Conservation (phyloP, 371 early-diverging fungal species). For the Gilbertella persicaria region DNA sequence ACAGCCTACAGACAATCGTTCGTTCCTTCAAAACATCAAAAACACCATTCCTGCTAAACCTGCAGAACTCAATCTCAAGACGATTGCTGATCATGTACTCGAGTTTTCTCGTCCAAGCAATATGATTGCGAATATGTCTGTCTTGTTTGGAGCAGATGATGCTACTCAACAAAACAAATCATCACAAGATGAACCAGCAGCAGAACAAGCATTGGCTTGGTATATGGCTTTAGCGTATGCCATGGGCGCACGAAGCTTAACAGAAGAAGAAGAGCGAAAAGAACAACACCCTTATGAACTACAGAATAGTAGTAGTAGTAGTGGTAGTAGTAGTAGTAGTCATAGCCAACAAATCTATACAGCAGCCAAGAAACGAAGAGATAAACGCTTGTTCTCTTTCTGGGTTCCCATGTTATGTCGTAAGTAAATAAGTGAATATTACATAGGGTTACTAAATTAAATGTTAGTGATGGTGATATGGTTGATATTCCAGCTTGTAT, state of each 20-base stretch:
- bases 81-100: slow-evolving; percentile 40
- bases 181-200: slow-evolving; percentile 21
- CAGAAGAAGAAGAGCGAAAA: slow-evolving; percentile 9
- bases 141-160: slow-evolving; percentile 21
- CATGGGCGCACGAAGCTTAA: slow-evolving; percentile 39
- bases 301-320: neutral
- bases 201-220: slow-evolving; percentile 48
- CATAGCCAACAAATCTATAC: too few relatives aligned
- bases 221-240: slow-evolving; percentile 54
- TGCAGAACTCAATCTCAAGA: slow-evolving; percentile 36
- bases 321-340: neutral
- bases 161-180: slow-evolving; percentile 8
- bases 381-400: slow-evolving; percentile 43
- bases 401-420: slow-evolving; percentile 52
- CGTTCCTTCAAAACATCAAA: slow-evolving; percentile 44
- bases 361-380: slow-evolving; percentile 36
- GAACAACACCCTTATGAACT: neutral
- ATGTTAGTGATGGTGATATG: slow-evolving; percentile 43
- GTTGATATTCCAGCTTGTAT: slow-evolving; percentile 41
- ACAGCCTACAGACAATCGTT: slow-evolving; percentile 23
- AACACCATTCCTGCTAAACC: slow-evolving; percentile 45
- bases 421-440: slow-evolving; percentile 27
- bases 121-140: slow-evolving; percentile 44
- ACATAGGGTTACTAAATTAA: neutral
- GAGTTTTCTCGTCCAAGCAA: slow-evolving; percentile 42